Conservation (phyloP, 768 basidiomycete species). For the Tylopilus vinaceipallidus region DNA sequence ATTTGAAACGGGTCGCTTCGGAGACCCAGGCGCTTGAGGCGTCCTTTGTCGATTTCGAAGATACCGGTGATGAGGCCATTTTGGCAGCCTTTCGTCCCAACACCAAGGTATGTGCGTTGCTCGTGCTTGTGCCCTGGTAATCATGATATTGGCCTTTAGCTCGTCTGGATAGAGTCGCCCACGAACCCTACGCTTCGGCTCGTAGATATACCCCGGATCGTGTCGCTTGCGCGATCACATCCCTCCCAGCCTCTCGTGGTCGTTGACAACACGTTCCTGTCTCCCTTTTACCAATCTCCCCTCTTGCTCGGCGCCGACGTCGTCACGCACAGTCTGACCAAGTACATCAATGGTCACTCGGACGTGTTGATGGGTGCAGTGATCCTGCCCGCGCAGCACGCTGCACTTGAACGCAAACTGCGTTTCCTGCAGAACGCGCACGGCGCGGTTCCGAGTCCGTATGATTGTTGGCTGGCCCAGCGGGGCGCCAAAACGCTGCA, state of each 20-base stretch:
- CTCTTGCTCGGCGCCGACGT: slow-evolving; percentile 83
- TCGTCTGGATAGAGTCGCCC: slow-evolving; percentile 93
- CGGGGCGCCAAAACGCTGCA: slow-evolving; percentile 90
- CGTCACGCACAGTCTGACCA: slow-evolving; percentile 80
- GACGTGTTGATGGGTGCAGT: slow-evolving; percentile 90
- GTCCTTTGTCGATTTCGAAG: slow-evolving; percentile 81
- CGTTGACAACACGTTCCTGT: slow-evolving; percentile 94
- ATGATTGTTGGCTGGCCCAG: slow-evolving; percentile 89
- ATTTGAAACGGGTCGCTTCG: slow-evolving; percentile 63
- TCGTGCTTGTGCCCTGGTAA: too few relatives aligned
- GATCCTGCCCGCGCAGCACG: slow-evolving; percentile 60
- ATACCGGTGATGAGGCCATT: slow-evolving; percentile 60
- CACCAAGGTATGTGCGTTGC: slow-evolving; percentile 73
- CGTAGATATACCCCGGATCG: slow-evolving; percentile 75
- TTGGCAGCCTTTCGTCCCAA: slow-evolving; percentile 65
- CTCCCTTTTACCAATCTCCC: slow-evolving; percentile 88
- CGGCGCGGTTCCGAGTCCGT: slow-evolving; percentile 80
- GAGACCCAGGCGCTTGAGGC: slow-evolving; percentile 66
- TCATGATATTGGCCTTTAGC: slow-evolving; percentile 37
- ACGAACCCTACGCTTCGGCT: slow-evolving; percentile 93
- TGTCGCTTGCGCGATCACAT: slow-evolving; percentile 60
- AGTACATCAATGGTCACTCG: slow-evolving; percentile 93
- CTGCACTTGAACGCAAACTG: slow-evolving; percentile 50
- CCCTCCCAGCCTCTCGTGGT: slow-evolving; percentile 72
- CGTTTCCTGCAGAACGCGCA: slow-evolving; percentile 90